Conservation (phyloP, 805 yeast species). For the Yarrowia sp. region DNA sequence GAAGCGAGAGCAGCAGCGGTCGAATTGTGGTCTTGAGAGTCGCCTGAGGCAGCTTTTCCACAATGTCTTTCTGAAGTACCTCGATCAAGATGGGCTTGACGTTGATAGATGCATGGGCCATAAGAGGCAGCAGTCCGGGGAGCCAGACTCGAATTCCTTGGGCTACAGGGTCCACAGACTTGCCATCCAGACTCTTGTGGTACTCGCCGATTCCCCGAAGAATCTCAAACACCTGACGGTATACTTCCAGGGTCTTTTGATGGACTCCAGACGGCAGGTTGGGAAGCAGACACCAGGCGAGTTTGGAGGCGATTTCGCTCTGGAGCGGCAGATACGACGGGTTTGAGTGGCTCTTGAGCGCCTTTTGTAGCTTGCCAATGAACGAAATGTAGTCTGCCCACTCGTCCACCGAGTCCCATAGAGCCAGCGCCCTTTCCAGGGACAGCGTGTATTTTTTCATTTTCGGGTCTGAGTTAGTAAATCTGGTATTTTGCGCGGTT, state of each 20-base stretch:
- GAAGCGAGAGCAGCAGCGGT: slow-evolving; percentile 67
- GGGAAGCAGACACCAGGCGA: slow-evolving; percentile 77
- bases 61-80: slow-evolving; percentile 54
- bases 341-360: slow-evolving; percentile 52
- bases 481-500: too few relatives aligned
- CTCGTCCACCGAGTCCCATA: slow-evolving; percentile 80
- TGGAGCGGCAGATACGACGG: slow-evolving; percentile 59
- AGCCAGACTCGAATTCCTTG: slow-evolving; percentile 56
- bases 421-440: slow-evolving; percentile 66
- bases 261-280: slow-evolving; percentile 94
- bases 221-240: slow-evolving; percentile 66
- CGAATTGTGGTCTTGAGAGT: slow-evolving; percentile 55
- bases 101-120: slow-evolving; percentile 83
- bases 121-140: slow-evolving; percentile 86
- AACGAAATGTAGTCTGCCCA: slow-evolving; percentile 99
- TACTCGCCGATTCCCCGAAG: slow-evolving; percentile 48
- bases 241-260: slow-evolving; percentile 77
- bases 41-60: slow-evolving; percentile 47
- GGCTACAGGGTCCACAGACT: slow-evolving; percentile 10
- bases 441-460: slow-evolving; percentile 66
- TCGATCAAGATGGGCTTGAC: slow-evolving; percentile 75
- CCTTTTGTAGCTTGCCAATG: slow-evolving; percentile 71
- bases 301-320: slow-evolving; percentile 60
- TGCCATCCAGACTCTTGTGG: slow-evolving; percentile 41
- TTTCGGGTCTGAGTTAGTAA: slow-evolving; percentile 44